Conservation (phyloP, 164 flowering plant genomes). For the Protea cynaroides region DNA sequence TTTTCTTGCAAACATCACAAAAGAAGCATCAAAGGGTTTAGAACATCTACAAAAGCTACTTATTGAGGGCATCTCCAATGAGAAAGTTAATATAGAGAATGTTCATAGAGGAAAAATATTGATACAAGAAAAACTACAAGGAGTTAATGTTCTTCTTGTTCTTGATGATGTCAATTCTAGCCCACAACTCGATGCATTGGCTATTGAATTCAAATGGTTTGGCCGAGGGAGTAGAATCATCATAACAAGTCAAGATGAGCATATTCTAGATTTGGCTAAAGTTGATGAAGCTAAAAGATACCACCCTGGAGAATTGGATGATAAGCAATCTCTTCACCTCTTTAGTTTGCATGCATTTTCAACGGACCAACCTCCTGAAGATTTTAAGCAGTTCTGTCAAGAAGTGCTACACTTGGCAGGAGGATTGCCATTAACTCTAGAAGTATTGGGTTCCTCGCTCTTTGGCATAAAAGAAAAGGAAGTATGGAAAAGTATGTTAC, state of each 20-base stretch:
- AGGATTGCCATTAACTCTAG: too few relatives aligned
- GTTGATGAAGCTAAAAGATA: neutral
- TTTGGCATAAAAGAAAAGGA: too few relatives aligned
- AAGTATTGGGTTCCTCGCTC: too few relatives aligned
- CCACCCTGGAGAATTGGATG: neutral
- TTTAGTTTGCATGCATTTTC: neutral
- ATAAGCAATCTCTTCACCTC: slow-evolving; percentile 2
- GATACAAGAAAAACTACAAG: neutral
- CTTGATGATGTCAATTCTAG: slow-evolving; percentile 23
- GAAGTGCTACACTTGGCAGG: too few relatives aligned
- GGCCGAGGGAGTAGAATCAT: slow-evolving; percentile 20
- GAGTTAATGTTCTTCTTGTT: slow-evolving; percentile 16
- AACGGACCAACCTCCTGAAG: too few relatives aligned
- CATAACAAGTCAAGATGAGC: slow-evolving; percentile 11
- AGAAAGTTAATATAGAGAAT: neutral
- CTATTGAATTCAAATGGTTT: slow-evolving; percentile 11
- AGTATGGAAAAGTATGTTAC: too few relatives aligned
- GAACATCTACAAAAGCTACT: neutral
- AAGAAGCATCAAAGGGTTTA: slow-evolving; percentile 4
- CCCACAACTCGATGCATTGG: slow-evolving; percentile 13
- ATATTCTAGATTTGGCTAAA: neutral
- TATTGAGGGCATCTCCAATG: too few relatives aligned
- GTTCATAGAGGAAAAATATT: neutral
- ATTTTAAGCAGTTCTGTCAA: too few relatives aligned
- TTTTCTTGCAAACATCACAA: slow-evolving; percentile 14